phyloP scores from a whole-genome alignment of 2,329 filamentous ascomycete species.

The Colletotrichum ledebouriae region DNA sequence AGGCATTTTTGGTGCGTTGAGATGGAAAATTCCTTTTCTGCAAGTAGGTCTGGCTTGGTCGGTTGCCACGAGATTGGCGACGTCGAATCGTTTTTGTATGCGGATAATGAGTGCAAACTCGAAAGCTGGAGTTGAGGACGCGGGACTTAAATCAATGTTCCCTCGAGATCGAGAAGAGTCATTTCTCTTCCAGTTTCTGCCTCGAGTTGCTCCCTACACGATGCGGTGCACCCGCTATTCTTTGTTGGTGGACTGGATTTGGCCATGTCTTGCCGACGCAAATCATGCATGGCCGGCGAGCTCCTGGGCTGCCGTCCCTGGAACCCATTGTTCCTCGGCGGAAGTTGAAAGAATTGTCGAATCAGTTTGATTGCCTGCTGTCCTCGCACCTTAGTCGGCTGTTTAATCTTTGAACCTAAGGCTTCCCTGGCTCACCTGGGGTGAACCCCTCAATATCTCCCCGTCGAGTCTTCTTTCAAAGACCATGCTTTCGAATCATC shows the following conservation, averaged over 20 bases:
- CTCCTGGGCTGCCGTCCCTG: background rate
- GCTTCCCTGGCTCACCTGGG: too few relatives aligned
- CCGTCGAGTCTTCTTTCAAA: too few relatives aligned
- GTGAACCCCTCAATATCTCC: too few relatives aligned
- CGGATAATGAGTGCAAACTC: background rate
- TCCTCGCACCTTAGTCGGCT: too few relatives aligned
- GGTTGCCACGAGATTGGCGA: constrained; percentile 7
- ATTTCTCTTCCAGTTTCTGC: constrained; percentile 6
- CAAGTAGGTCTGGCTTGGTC: background rate
- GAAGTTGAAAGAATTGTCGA: background rate
- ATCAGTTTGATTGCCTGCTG: background rate
- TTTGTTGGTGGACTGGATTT: background rate
- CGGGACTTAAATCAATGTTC: background rate
- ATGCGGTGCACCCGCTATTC: background rate
- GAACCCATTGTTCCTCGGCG: background rate
- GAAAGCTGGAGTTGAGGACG: background rate
- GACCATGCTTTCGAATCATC: too few relatives aligned
- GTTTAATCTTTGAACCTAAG: too few relatives aligned
- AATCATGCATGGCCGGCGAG: background rate
- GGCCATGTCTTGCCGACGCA: background rate
- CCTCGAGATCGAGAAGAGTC: constrained; percentile 10
- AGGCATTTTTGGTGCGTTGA: background rate
- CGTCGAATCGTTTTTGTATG: background rate
- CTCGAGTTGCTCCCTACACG: background rate
- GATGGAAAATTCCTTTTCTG: background rate